Base-by-base conservation (phyloP, 2,329 filamentous ascomycete species). In the Cladosporium austrohemisphaericum region DNA sequence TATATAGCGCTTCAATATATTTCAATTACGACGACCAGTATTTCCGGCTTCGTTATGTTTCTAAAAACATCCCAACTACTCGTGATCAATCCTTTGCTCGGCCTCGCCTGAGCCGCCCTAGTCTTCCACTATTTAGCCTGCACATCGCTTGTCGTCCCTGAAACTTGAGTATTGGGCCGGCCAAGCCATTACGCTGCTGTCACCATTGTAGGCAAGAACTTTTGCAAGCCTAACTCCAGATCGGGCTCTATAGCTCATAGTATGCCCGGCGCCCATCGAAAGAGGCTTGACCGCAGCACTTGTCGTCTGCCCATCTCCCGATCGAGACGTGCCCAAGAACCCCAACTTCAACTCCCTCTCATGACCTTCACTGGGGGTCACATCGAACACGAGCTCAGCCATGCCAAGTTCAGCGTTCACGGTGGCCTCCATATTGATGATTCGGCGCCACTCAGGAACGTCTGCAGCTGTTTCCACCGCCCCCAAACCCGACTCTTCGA, bases 401-500 rank as follows among this genome's bases (percentile, higher is more conserved):
- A 20, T 19, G 7, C 32, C 43, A 20, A 36, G 23, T 3, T 49
- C 36, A 4, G 28, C 23, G 5, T 49, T 41, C 3, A 49, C 14
- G 16, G n/a, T 10, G 7, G 28, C 46, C 4, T 49, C 46, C 18
- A 49, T 28, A 19, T 26, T 41, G 7, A 31, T 14, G 10, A 49
- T 20, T 2, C 46, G 16, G 1, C 32, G 36, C 46, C 46, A 49
- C 22, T 55, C 51, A n/a, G 53, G 55, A 4, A 57, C 32, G 29
- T 57, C 53, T 10, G 48, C 19, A 1, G 51, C 44, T 9, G 29
- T 46, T 10, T 29, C 29, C 5, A 54, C 52, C 3, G 13, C 11
- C 5, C 11, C 28, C 7, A 57, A 37, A 2, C 47, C 57, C 26
- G 50, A 38, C 33, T 59, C 55, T 40, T 59, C 57, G 8, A 57